Percentiles rank a stretch among this genome's conserved stretches.
Conservation (phyloP, 163 green algal genomes). For the Scenedesmus sp. region DNA sequence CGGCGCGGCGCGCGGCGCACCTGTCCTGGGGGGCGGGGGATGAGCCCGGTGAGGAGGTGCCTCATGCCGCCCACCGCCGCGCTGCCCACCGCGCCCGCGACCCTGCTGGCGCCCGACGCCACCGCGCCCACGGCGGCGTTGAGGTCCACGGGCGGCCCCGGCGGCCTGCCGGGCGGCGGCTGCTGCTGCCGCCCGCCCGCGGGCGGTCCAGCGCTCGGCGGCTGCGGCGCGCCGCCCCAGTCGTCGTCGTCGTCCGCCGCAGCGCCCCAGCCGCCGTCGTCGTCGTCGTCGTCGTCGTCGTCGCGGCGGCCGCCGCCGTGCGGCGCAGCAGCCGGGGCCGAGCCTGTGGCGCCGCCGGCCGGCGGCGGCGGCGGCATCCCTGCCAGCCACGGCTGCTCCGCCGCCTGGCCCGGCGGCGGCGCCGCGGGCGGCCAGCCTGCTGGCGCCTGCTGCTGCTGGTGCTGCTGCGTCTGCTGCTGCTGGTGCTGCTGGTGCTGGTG, state of each 20-base stretch:
- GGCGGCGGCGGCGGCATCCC: no score
- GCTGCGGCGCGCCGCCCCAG: constrained; percentile 1
- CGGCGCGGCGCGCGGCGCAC: background rate
- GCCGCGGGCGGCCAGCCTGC: background rate
- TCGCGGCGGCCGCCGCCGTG: background rate
- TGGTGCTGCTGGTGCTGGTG: constrained; percentile 20
- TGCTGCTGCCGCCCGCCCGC: background rate
- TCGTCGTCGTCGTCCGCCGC: constrained; percentile 9
- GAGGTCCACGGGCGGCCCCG: background rate
- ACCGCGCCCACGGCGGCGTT: constrained; percentile 21
- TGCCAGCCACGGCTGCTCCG: background rate
- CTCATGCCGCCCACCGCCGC: constrained; percentile 14
- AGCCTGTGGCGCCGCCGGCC: constrained; percentile 1
- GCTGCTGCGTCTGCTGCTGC: background rate
- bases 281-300: background rate
- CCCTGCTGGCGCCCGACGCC: constrained; percentile 31
- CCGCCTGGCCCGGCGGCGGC: background rate
- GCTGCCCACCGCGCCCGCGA: constrained; percentile 26
- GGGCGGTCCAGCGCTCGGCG: background rate
- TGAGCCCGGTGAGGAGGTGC: constrained; percentile 21
- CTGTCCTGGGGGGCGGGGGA: constrained; percentile 14
- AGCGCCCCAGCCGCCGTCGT: constrained; percentile 38
- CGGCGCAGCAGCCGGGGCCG: background rate
- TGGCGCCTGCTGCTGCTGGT: background rate
- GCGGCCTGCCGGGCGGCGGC: background rate